Evolutionary conservation across 2,329 filamentous ascomycete genomes (phyloP), one percentile per base, ranked within the genome.

Genomic region (Coniella vitis): DNA sequence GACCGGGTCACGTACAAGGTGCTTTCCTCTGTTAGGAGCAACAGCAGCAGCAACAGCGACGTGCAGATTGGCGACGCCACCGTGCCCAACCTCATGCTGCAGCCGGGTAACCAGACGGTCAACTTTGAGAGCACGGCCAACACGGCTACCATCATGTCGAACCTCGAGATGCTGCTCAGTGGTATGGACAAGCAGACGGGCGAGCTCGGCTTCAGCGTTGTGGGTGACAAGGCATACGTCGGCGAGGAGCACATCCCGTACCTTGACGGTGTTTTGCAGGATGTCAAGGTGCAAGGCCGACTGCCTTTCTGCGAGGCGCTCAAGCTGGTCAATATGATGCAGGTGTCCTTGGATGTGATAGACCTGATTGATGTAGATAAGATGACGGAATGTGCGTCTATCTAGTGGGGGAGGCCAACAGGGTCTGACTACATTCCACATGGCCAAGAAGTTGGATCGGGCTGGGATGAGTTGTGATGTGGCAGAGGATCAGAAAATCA

Each of bases 1-100:
- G 69, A 75, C 55, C 5, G 25, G 10, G 43, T 75, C n/a, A 69
- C 69, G 0, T 64, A 74, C 14, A 70, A 73, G 38, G 45, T 75
- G 16, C 57, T 65, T 45, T 29, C 25, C 10, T 5, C 10, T 29
- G 25, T 5, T 29, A 5, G 25, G 5, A 29, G 10, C 25, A 29
- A 29, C 25, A 29, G 25, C 25, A 29, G 25, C 25, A 29, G 66
- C 65, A 0, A 69, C 22, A 25, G 68, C 3, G 61, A 68, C n/a
- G 49, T 69, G 9, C 59, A 58, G 8, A 54, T 75, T 7, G 72
- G 72, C 4, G 55, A 65, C 1, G 62, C 70, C 16, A 61, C 60
- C 14, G 49, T 72, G 4, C 61, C 64, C 45, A 62, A 74, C 35
- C 60, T 73, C 1, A 25, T 62, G 0, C 60, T 76, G 4, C 62